phyloP scores from a whole-genome alignment of 140 eudicot genomes.

The Cichorium intybus region DNA sequence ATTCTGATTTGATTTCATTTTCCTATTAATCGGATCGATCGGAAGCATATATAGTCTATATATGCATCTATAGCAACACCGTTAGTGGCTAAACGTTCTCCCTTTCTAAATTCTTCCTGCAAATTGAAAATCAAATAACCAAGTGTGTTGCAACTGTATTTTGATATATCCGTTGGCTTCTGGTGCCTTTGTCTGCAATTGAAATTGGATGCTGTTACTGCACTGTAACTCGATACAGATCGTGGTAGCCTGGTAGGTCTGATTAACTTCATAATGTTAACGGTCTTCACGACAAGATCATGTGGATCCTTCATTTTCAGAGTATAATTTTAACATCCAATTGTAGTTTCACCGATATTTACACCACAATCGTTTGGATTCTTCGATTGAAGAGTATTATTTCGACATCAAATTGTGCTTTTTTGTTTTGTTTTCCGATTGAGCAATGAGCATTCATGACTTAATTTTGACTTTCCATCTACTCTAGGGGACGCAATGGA shows the following conservation, averaged over 20 bases:
- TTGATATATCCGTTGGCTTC: not conserved
- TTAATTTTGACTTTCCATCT: not conserved
- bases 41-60: not conserved
- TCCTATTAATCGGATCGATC: not conserved
- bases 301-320: not conserved
- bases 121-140: not conserved
- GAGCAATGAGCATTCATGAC: not conserved
- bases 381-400: not conserved
- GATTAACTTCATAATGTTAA: not conserved
- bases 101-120: not conserved
- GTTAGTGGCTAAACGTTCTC: not conserved
- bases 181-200: not conserved
- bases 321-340: not conserved
- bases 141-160: not conserved
- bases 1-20: not conserved
- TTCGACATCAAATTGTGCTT: not conserved
- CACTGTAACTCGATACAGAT: not conserved
- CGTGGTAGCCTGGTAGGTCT: too few species aligned
- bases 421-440: not conserved
- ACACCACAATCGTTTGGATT: not conserved
- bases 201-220: not conserved
- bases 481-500: constrained; percentile 42
- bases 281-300: not conserved
- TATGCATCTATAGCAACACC: constrained; percentile 3
- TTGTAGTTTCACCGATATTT: not conserved